Percentiles rank a stretch among this genome's conserved stretches.
These are phyloP conservation scores for Epichloe gansuensis DNA, from an alignment of 2,329 filamentous ascomycete species.

Conservation along the genomic window DNA sequence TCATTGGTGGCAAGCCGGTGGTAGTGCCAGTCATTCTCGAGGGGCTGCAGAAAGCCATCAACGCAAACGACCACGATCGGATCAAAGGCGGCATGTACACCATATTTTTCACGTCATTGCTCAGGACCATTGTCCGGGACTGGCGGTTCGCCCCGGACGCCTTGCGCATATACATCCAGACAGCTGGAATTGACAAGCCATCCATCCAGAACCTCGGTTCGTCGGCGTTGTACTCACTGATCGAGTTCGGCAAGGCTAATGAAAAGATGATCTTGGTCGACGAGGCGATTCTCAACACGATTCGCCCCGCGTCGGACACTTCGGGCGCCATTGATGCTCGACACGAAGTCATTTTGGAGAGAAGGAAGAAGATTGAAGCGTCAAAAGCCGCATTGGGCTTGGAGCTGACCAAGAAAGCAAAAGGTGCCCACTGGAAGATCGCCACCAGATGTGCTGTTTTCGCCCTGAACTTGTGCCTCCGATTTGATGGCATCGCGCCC, in stretches of 20 bases:
- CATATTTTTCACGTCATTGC: slow-evolving; percentile 73
- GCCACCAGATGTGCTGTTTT: slow-evolving; percentile 82
- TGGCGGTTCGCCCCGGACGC: slow-evolving; percentile 92
- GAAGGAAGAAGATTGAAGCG: slow-evolving; percentile 64
- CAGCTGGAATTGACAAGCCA: slow-evolving; percentile 81
- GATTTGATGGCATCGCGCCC: slow-evolving; percentile 83
- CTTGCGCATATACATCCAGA: slow-evolving; percentile 80
- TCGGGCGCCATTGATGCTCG: slow-evolving; percentile 43
- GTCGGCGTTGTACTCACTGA: slow-evolving; percentile 69
- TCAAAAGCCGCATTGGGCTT: slow-evolving; percentile 72
- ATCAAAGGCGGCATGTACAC: slow-evolving; percentile 95
- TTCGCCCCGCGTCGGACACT: slow-evolving; percentile 58
- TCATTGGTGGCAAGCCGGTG: slow-evolving; percentile 76
- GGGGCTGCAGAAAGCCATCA: slow-evolving; percentile 65
- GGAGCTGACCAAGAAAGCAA: slow-evolving; percentile 67
- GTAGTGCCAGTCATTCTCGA: slow-evolving; percentile 82
- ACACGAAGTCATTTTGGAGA: slow-evolving; percentile 60
- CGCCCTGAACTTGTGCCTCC: slow-evolving; percentile 76
- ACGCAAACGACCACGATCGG: slow-evolving; percentile 69
- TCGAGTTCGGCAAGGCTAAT: slow-evolving; percentile 83
- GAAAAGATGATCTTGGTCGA: slow-evolving; percentile 80
- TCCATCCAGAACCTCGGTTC: slow-evolving; percentile 85
- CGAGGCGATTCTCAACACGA: slow-evolving; percentile 53
- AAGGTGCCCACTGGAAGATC: slow-evolving; percentile 89
- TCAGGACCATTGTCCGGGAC: slow-evolving; percentile 78